Evolutionary conservation across 306 rosid genomes (phyloP).

Genomic region (Oxytropis ochrocephala): DNA sequence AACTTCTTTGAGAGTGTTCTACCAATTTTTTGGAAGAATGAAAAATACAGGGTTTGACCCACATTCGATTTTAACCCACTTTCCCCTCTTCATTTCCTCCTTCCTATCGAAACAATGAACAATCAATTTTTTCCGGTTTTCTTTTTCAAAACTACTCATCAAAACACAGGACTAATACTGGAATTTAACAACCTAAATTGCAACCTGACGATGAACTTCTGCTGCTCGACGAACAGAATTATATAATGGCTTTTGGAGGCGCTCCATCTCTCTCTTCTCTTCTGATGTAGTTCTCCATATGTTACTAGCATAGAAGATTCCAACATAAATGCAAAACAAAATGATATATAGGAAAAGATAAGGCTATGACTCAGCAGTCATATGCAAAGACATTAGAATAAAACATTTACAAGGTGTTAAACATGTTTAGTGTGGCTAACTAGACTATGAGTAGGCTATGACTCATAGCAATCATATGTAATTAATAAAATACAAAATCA

Average conservation of each 20-base stretch:
- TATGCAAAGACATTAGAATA: no score
- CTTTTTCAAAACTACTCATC: not conserved
- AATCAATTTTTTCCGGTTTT: not conserved
- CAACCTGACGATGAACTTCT: conserved; percentile 99
- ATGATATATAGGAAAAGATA: not conserved
- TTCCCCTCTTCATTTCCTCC: conserved; percentile 5
- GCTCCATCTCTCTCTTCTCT: conserved; percentile 98
- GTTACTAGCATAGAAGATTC: conserved; percentile 45
- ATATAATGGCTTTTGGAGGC: conserved; percentile 82
- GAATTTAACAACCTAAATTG: conserved; percentile 22
- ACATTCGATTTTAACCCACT: not conserved
- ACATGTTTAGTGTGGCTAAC: no score
- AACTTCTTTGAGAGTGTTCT: not conserved
- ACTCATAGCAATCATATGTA: no score
- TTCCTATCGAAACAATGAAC: not conserved
- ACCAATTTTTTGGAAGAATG: not conserved
- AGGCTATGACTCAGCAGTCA: no score
- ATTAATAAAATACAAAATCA: no score
- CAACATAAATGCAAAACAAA: not conserved
- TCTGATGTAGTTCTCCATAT: conserved; percentile 94
- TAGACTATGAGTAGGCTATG: no score
- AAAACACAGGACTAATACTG: conserved; percentile 11
- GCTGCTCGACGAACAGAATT: conserved; percentile 97
- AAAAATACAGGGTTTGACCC: not conserved
- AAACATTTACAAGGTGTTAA: no score